Conservation (phyloP, 345 rosid genomes). For the Passiflora organensis region DNA sequence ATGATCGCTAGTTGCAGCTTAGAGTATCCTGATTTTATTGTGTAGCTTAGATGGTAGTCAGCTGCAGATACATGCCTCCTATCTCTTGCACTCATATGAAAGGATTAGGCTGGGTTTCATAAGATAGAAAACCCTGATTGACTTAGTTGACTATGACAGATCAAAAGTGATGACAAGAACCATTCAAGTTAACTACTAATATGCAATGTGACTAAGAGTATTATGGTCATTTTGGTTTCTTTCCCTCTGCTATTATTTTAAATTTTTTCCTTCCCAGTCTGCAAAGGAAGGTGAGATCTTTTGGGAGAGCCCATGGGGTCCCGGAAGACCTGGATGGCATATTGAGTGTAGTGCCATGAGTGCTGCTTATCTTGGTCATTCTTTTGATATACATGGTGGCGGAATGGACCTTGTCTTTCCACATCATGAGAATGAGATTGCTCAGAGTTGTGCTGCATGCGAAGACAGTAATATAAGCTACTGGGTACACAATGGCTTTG, state of each 20-base stretch:
- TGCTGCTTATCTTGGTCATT: constrained; percentile 75
- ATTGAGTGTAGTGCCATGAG: constrained; percentile 98
- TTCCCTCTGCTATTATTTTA: too few species aligned
- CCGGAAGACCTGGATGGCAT: constrained; percentile 98
- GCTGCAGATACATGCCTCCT: too few species aligned
- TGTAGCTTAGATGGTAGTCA: too few species aligned
- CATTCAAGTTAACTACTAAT: too few species aligned
- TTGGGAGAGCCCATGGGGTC: constrained; percentile 99
- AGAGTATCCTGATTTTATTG: not conserved
- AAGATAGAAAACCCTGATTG: too few species aligned
- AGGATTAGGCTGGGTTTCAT: too few species aligned
- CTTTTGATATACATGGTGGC: constrained; percentile 95
- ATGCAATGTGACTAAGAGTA: too few species aligned
- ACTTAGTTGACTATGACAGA: too few species aligned
- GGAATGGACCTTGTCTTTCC: constrained; percentile 99
- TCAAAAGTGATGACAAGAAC: too few species aligned
- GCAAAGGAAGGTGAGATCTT: constrained; percentile 84
- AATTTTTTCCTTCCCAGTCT: constrained; percentile 35
- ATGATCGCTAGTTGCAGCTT: not conserved
- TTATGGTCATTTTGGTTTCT: too few species aligned
- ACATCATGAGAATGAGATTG: constrained; percentile 98
- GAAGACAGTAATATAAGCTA: constrained; percentile 63
- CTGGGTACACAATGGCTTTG: constrained; percentile 97
- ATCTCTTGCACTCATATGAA: too few species aligned
- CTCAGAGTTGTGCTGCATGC: constrained; percentile 96